Evolutionary conservation across 2,329 filamentous ascomycete species (phyloP), one percentile per base, ranked within the genome.

Genomic region (Colletotrichum graminicola): DNA sequence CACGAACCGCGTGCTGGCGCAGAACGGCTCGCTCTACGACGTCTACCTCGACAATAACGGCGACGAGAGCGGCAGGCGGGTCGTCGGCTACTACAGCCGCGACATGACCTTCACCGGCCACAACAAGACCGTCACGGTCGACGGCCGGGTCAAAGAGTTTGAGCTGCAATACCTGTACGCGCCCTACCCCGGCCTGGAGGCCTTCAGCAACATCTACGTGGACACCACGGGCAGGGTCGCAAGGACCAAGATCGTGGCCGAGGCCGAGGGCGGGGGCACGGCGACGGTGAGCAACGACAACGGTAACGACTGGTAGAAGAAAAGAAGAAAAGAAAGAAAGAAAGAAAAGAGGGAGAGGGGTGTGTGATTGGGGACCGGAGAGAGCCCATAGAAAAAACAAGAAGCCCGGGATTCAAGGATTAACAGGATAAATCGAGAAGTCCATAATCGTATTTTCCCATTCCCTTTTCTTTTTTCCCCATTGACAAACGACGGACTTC

Each of bases 91-190:
- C 66, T 89, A 88, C 76, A 76, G 78, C 63, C 80, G 77, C 55
- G 84, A 87, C 75, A 90, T 90, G 87, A 81, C 78, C 12, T 89
- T 88, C 76, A 88, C 83, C 49, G 87, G 87, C 5, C 86, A 85
- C 74, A 86, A 88, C 77, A 80, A 83, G 72, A 83, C 81, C 23
- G 80, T 84, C 56, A 78, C 79, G 18, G 76, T 81, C 32, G 82
- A 87, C 73, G 86, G 84, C 3, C 3, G 86, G 84, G 78, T 77
- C 62, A 77, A 81, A 56, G 84, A 86, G 67, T 83, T 81, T 73
- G 86, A 88, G 77, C 76, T 86, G 75, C 84, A 87, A 75, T 89
- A 89, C 76, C 76, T 84, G 39, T 89, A 89, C 74, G 78, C 80
- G 75, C 88, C 87, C 0, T 88, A 86, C 73, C 78, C 78, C 11